Evolutionary conservation across 2,329 filamentous ascomycete genomes (phyloP).

Genomic region (Sarocladiaceae sp.): DNA sequence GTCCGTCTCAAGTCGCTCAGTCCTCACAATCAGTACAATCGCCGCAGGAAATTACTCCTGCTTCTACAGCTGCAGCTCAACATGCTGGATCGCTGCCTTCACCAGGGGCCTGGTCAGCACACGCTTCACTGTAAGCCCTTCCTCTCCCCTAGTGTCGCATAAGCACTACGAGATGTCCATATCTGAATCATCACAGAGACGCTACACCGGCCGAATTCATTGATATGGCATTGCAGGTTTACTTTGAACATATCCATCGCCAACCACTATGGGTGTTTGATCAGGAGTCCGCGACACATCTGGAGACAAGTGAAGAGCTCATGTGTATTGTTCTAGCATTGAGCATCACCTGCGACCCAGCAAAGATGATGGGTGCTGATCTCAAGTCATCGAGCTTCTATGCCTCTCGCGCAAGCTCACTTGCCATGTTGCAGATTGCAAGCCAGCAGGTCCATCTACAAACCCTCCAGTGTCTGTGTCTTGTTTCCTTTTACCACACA

Average conservation of each 20-base stretch:
- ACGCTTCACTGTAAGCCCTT: neutral
- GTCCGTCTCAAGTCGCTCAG: no score
- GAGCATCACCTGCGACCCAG: neutral
- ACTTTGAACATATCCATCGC: slow-evolving; percentile 8
- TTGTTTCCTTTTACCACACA: neutral
- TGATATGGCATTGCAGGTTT: slow-evolving; percentile 5
- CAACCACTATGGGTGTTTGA: slow-evolving; percentile 8
- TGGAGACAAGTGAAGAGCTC: neutral
- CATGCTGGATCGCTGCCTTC: neutral
- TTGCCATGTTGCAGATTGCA: neutral
- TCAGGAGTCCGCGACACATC: neutral
- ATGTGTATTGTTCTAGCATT: neutral
- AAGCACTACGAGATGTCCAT: no score
- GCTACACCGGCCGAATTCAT: neutral
- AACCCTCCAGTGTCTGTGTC: neutral
- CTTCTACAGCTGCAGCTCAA: neutral
- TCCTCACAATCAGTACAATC: neutral
- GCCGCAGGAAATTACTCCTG: neutral
- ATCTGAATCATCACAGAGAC: neutral
- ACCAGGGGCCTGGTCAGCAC: neutral
- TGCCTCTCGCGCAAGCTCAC: neutral
- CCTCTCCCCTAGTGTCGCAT: no score
- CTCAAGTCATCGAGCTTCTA: neutral
- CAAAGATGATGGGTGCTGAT: neutral
- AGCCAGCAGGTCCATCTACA: neutral